A percentile compares a stretch with the other conserved stretches of the same genome.
Conservation (phyloP, 2,329 filamentous ascomycete genomes). For the Cercospora sp. region DNA sequence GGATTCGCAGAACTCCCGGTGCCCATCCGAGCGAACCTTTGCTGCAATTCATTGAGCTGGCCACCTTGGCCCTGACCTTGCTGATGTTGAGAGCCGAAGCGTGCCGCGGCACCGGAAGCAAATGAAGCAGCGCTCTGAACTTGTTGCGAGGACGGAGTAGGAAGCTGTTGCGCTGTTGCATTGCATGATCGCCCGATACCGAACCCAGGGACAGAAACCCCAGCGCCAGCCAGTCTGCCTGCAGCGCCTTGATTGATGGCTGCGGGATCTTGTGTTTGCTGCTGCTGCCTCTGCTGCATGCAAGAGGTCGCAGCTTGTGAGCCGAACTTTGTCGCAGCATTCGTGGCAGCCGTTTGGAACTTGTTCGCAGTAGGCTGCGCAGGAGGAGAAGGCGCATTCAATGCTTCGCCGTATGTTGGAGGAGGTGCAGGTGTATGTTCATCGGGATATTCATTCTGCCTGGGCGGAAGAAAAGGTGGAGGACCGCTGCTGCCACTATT, state of each 20-base stretch:
- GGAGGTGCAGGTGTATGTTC: constrained; percentile 49
- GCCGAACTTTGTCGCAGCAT: constrained; percentile 15
- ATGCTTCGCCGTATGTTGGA: constrained; percentile 51
- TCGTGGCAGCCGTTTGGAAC: constrained; percentile 9
- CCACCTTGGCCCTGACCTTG: constrained; percentile 28
- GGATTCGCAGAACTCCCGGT: constrained; percentile 34
- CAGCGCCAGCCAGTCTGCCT: constrained; percentile 67
- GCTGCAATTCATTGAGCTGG: constrained; percentile 67
- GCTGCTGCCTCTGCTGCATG: constrained; percentile 25
- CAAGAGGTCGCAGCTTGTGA: constrained; percentile 3
- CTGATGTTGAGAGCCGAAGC: constrained; percentile 18
- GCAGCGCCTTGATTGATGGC: constrained; percentile 61
- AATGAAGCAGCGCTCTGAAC: constrained; percentile 25
- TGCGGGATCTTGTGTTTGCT: constrained; percentile 31
- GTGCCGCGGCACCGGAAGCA: constrained; percentile 16
- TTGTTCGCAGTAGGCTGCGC: constrained; percentile 11
- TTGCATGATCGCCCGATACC: constrained; percentile 61
- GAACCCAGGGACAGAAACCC: constrained; percentile 74
- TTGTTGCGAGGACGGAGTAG: constrained; percentile 33
- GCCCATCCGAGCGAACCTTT: constrained; percentile 59
- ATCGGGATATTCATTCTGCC: constrained; percentile 57
- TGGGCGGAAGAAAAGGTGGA: constrained; percentile 71
- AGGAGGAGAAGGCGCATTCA: constrained; percentile 16
- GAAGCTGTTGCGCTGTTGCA: constrained; percentile 17
- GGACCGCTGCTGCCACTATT: constrained; percentile 20